Evolutionary conservation across 2,329 filamentous ascomycete species (phyloP), one percentile per base, ranked within the genome.

Genomic region (Claviceps cyperi): DNA sequence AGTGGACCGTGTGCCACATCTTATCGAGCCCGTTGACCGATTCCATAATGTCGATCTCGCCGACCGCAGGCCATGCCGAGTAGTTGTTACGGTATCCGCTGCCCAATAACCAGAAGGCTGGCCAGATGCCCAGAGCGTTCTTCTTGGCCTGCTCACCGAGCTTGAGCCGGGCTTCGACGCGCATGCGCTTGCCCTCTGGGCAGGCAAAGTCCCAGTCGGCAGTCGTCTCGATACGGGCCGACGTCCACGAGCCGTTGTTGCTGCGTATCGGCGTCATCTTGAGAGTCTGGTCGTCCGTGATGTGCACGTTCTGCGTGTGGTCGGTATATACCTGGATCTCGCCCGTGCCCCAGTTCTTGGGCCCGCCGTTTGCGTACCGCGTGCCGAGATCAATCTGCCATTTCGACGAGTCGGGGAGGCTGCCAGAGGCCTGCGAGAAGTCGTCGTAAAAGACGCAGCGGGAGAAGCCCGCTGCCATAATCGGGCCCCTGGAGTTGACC

Each of bases 31-130:
- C 70, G 57, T 72, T 72, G 50, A 67, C 56, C 7, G 62, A 58
- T 58, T 73, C 71, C 50, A 73, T 55, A 43, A 74, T 62, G 59
- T 74, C 71, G 45, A 73, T 61, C 60, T 74, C 71, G 50, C 67
- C 68, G 13, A 66, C 56, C 5, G 54, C 47, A 0, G 71, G 71
- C 71, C 70, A 73, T 52, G 64, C 64, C 14, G 52, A 57, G 52
- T 66, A 66, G 51, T 67, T 62, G 32, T 57, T 57, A 43, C 69
- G 64, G 58, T 65, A 70, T 1, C 53, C 57, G 8, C 60, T 52
- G 5, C 70, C 70, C 35, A 74, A 63, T 21, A 65, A 59, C 71
- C 70, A 74, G 54, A 74, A 73, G 0, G 70, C 71, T 0, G 66
- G 68, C 71, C 71, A 74, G 56, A 72, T 69, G 17, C 70, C 69